Evolutionary conservation across 805 yeast genomes (phyloP).

Genomic region (Tetrapisispora pingtungensis): DNA sequence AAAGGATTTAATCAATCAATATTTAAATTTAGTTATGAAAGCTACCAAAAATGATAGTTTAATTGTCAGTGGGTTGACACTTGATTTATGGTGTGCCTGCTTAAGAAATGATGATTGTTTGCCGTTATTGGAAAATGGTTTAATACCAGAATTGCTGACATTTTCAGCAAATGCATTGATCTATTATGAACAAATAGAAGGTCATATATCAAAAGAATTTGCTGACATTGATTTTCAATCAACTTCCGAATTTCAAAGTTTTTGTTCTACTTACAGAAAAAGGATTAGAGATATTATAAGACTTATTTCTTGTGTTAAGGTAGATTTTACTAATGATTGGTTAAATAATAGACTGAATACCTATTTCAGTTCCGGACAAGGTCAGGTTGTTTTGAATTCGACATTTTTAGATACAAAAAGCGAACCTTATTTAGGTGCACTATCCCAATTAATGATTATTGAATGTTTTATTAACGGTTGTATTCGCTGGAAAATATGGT

Average conservation of each 20-base stretch:
- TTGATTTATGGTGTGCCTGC: conserved; percentile 91
- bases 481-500: conserved; percentile 94
- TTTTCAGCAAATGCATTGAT: conserved; percentile 69
- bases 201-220: conserved; percentile 51
- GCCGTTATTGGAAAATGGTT: conserved; percentile 35
- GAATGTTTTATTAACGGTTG: conserved; percentile 89
- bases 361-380: conserved; percentile 64
- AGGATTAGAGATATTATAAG: conserved; percentile 86
- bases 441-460: conserved; percentile 73
- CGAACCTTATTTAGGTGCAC: conserved; percentile 65
- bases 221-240: conserved; percentile 85
- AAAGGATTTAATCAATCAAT: conserved; percentile 52
- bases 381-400: conserved; percentile 50
- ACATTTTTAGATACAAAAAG: conserved; percentile 45
- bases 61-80: conserved; percentile 79
- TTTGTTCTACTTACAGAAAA: conserved; percentile 69
- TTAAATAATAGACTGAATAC: conserved; percentile 58
- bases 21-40: conserved; percentile 62
- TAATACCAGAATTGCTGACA: conserved; percentile 57
- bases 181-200: conserved; percentile 61
- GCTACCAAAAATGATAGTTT: conserved; percentile 80
- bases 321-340: conserved; percentile 76
- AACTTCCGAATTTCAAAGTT: conserved; percentile 64
- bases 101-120: conserved; percentile 70
- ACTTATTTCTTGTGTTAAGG: conserved; percentile 74